Evolutionary conservation across 2,329 filamentous ascomycete species (phyloP).

Genomic region (Beauveria sp.): DNA sequence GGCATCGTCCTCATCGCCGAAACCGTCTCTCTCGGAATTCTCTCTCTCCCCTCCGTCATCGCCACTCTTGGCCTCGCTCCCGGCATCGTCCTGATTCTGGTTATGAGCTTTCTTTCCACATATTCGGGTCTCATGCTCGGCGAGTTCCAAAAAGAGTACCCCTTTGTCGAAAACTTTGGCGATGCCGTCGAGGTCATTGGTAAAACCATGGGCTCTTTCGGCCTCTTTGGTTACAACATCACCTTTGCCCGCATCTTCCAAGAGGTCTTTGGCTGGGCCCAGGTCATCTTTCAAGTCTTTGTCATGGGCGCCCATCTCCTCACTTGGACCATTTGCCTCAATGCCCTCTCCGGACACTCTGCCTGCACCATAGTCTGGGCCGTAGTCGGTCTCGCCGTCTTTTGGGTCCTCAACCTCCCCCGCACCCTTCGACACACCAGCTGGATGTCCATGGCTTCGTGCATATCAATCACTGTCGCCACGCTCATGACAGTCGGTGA

Average conservation of each 20-base stretch:
- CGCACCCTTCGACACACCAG: slow-evolving; percentile 56
- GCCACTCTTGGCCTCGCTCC: slow-evolving; percentile 64
- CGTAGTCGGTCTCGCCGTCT: slow-evolving; percentile 50
- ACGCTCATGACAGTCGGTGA: slow-evolving; percentile 58
- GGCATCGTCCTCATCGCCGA: slow-evolving; percentile 36
- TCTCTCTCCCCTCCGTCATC: slow-evolving; percentile 70
- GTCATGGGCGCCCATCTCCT: slow-evolving; percentile 64
- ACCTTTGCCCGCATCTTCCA: slow-evolving; percentile 47
- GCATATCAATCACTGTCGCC: slow-evolving; percentile 53
- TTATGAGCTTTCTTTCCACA: slow-evolving; percentile 60
- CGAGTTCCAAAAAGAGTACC: slow-evolving; percentile 65
- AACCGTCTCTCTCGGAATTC: slow-evolving; percentile 42
- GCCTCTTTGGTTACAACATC: slow-evolving; percentile 36
- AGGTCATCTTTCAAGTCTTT: slow-evolving; percentile 57
- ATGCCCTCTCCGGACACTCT: slow-evolving; percentile 51
- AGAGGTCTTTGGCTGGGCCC: slow-evolving; percentile 51
- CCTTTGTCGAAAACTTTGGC: slow-evolving; percentile 58
- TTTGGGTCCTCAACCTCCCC: slow-evolving; percentile 51
- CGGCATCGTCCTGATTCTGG: slow-evolving; percentile 63
- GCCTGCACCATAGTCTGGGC: slow-evolving; percentile 59
- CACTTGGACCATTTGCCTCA: slow-evolving; percentile 60
- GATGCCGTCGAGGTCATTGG: slow-evolving; percentile 55
- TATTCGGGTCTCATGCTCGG: slow-evolving; percentile 48
- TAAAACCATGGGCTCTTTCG: slow-evolving; percentile 37
- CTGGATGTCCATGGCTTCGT: slow-evolving; percentile 55